These are phyloP conservation scores for Melampsora occidentalis DNA, from an alignment of 1,284 basidiomycete species.

Conservation along the genomic window DNA sequence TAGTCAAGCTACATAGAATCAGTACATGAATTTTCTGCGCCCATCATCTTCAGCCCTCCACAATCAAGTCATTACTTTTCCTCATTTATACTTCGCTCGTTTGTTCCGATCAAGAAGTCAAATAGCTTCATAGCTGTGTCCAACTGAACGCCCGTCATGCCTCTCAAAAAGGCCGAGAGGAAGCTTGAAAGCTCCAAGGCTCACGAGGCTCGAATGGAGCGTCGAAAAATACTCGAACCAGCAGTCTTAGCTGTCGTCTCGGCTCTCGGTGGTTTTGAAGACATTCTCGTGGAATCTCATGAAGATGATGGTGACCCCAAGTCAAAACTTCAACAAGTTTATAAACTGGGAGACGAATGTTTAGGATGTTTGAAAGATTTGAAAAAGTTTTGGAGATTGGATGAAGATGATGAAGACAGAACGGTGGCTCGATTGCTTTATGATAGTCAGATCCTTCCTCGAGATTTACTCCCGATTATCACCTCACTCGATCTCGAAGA, in stretches of 20 bases:
- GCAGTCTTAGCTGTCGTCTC: slow-evolving; percentile 40
- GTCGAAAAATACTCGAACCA: slow-evolving; percentile 26
- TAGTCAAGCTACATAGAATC: too few species aligned
- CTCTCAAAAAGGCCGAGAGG: slow-evolving; percentile 13
- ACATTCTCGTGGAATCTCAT: slow-evolving; percentile 36
- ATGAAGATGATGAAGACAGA: slow-evolving; percentile 89
- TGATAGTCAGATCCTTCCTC: slow-evolving; percentile 72
- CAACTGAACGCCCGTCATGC: neutral
- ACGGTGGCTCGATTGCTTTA: slow-evolving; percentile 88
- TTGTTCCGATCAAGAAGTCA: too few species aligned
- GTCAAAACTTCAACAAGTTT: slow-evolving; percentile 1
- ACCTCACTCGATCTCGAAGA: slow-evolving; percentile 63
- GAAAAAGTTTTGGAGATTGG: slow-evolving; percentile 89
- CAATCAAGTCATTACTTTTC: too few species aligned
- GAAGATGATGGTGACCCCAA: slow-evolving; percentile 46
- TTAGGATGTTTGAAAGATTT: slow-evolving; percentile 80
- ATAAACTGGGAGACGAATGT: slow-evolving; percentile 13
- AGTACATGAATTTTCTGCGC: too few species aligned
- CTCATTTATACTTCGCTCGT: too few species aligned
- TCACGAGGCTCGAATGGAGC: slow-evolving; percentile 15
- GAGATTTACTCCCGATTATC: slow-evolving; percentile 81
- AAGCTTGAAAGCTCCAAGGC: slow-evolving; percentile 11
- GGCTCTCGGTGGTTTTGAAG: slow-evolving; percentile 50
- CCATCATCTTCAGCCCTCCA: too few species aligned
- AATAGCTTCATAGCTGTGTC: too few species aligned